Evolutionary conservation across 768 basidiomycete genomes (phyloP).

Genomic region (Phylloporus arenicola): DNA sequence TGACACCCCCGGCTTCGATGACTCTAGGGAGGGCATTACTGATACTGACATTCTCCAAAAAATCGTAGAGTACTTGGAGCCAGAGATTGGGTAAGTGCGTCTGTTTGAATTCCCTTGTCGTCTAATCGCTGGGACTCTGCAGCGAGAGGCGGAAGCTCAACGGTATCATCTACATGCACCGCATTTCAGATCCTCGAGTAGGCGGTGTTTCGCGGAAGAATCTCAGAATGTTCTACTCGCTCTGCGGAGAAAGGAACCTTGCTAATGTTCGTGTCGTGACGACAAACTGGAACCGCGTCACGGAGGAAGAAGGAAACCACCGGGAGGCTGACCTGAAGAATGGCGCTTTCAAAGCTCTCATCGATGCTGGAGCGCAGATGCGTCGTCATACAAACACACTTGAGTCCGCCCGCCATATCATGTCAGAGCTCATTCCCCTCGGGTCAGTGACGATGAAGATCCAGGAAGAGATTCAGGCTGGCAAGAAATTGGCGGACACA

Average conservation of each 20-base stretch:
- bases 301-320: slow-evolving; percentile 17
- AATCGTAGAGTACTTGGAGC: slow-evolving; percentile 7
- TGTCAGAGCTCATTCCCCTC: slow-evolving; percentile 34
- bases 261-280: slow-evolving; percentile 43
- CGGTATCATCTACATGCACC: slow-evolving; percentile 45
- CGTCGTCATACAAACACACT: slow-evolving; percentile 34
- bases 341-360: slow-evolving; percentile 36
- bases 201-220: slow-evolving; percentile 24
- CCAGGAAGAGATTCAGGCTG: slow-evolving; percentile 41
- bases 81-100: background rate
- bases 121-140: background rate
- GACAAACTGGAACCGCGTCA: slow-evolving; percentile 41
- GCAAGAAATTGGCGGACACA: slow-evolving; percentile 41
- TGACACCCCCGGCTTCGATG: slow-evolving; percentile 13
- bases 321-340: slow-evolving; percentile 29
- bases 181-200: slow-evolving; percentile 37
- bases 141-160: slow-evolving; percentile 24
- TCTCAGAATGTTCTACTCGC: slow-evolving; percentile 39
- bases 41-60: slow-evolving; percentile 20
- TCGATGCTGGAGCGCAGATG: slow-evolving; percentile 31
- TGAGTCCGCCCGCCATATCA: slow-evolving; percentile 37
- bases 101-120: background rate
- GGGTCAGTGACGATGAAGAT: slow-evolving; percentile 37
- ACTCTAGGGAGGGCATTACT: slow-evolving; percentile 10
- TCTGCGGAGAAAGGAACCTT: slow-evolving; percentile 41